Conservation (phyloP, 2,329 filamentous ascomycete species). For the Huntiella abstrusa region DNA sequence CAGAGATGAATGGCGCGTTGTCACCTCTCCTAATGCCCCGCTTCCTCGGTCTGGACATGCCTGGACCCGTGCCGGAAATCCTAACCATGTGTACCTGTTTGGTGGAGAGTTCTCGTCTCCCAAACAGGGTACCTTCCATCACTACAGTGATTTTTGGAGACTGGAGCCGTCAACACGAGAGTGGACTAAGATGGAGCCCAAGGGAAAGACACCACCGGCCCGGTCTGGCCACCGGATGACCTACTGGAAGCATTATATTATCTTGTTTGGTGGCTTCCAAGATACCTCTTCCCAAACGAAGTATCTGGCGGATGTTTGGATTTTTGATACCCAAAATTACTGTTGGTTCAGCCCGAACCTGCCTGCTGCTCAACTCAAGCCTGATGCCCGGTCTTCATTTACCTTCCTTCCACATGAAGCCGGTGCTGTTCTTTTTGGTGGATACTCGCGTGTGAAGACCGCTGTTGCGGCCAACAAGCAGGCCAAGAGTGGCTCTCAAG, state of each 20-base stretch:
- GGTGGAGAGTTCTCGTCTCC: conserved; percentile 93
- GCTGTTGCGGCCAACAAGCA: conserved; percentile 42
- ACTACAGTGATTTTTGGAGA: conserved; percentile 97
- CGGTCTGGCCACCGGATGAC: conserved; percentile 91
- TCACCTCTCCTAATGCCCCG: conserved; percentile 81
- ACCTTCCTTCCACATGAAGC: conserved; percentile 78
- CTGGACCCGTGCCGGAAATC: conserved; percentile 77
- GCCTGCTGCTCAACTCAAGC: conserved; percentile 64
- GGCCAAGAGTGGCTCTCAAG: conserved; percentile 39
- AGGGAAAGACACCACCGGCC: conserved; percentile 62
- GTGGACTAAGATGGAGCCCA: conserved; percentile 74
- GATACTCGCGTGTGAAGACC: conserved; percentile 80
- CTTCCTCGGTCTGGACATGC: conserved; percentile 84
- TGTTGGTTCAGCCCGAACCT: conserved; percentile 63
- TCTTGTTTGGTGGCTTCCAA: conserved; percentile 92
- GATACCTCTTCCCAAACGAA: conserved; percentile 90
- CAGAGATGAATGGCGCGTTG: conserved; percentile 73
- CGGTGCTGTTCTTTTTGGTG: conserved; percentile 79
- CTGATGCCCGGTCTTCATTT: conserved; percentile 80
- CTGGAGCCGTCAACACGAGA: conserved; percentile 69
- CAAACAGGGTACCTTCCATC: conserved; percentile 96
- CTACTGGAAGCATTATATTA: conserved; percentile 89
- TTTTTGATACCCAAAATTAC: conserved; percentile 81
- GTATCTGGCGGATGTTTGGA: conserved; percentile 84
- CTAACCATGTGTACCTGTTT: conserved; percentile 74